Evolutionary conservation across 495 filamentous ascomycete genomes (phyloP).

Genomic region (Penicillium alfredii): DNA sequence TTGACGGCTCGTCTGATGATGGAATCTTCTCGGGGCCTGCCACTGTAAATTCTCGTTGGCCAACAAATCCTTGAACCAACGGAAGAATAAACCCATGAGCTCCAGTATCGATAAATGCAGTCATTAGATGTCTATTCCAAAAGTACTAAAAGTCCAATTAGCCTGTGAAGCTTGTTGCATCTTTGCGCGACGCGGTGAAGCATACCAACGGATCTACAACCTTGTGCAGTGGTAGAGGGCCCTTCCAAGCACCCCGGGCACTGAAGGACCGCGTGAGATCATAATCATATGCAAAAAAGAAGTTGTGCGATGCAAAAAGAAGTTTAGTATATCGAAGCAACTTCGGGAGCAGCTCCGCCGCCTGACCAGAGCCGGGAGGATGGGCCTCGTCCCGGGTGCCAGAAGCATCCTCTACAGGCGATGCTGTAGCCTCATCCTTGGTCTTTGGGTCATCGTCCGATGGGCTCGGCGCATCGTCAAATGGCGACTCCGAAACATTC

Average conservation of each 20-base stretch:
- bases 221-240: constrained; percentile 57
- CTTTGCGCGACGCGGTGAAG: too few species aligned
- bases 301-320: constrained; percentile 73
- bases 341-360: constrained; percentile 66
- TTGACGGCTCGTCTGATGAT: constrained; percentile 5
- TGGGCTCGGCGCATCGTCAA: constrained; percentile 17
- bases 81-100: constrained; percentile 63
- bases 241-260: constrained; percentile 32
- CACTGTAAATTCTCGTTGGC: constrained; percentile 73
- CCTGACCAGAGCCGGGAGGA: constrained; percentile 17
- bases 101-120: constrained; percentile 65
- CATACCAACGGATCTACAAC: constrained; percentile 67
- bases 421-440: constrained; percentile 22
- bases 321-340: constrained; percentile 75
- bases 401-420: constrained; percentile 10
- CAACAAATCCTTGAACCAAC: constrained; percentile 91
- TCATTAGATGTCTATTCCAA: constrained; percentile 77
- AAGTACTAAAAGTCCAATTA: constrained; percentile 56
- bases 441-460: constrained; percentile 6
- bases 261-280: constrained; percentile 70
- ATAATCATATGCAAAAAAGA: constrained; percentile 89
- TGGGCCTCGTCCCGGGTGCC: constrained; percentile 28
- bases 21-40: constrained; percentile 26
- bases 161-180: too few species aligned
- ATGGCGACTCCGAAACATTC: constrained; percentile 15